Evolutionary conservation across 305 asterid genomes (phyloP).

Genomic region (Solanum hybrid): DNA sequence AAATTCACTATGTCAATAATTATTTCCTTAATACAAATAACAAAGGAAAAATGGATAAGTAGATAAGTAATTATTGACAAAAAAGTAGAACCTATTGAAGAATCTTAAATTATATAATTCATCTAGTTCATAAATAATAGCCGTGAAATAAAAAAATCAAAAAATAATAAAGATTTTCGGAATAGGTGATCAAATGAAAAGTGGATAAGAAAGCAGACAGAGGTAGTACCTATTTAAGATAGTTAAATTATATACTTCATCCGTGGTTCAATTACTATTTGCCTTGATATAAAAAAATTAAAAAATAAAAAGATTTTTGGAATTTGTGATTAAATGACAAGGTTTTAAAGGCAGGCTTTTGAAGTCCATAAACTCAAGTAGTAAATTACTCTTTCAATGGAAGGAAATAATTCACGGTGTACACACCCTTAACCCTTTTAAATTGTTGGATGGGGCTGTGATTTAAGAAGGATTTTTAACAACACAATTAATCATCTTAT

Average conservation of each 20-base stretch:
- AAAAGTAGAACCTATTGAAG: too few species aligned
- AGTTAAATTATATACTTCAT: not conserved
- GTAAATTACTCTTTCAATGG: not conserved
- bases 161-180: too few species aligned
- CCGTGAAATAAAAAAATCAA: too few species aligned
- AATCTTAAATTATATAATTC: too few species aligned
- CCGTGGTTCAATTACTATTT: not conserved
- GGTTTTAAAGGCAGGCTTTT: not conserved
- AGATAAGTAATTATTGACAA: too few species aligned
- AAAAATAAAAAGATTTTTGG: too few species aligned
- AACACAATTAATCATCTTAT: not conserved
- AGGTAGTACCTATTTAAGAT: not conserved
- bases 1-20: too few species aligned
- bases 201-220: not conserved
- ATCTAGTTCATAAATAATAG: too few species aligned
- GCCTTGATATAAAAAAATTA: not conserved
- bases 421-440: not conserved
- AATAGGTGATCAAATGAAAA: too few species aligned
- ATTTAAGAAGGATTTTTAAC: not conserved
- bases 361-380: not conserved
- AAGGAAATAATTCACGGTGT: not conserved
- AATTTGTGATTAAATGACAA: not conserved
- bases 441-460: not conserved
- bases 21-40: too few species aligned
- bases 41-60: too few species aligned